A percentile compares a stretch with the other conserved stretches of the same genome.
Conservation (phyloP, 2,329 filamentous ascomycete genomes). For the Ceratocystis eucalypticola region DNA sequence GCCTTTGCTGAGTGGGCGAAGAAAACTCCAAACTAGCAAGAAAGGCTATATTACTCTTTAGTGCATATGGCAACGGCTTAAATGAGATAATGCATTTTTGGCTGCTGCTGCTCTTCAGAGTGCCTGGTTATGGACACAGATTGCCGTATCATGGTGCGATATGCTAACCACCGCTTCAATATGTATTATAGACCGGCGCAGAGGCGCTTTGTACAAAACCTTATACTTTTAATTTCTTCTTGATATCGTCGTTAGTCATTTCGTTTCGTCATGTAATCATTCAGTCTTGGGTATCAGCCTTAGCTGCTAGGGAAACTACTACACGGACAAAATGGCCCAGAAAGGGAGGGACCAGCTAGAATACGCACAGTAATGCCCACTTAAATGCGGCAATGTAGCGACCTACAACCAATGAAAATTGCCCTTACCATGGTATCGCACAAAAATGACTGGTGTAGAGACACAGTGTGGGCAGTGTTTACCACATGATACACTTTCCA, state of each 20-base stretch:
- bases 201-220: neutral
- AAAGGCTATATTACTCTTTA: conserved; percentile 5
- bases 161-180: neutral
- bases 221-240: neutral
- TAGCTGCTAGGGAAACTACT: neutral
- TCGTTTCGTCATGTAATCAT: neutral
- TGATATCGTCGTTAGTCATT: neutral
- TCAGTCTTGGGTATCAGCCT: neutral
- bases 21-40: conserved; percentile 20
- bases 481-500: conserved; percentile 8
- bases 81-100: too few relatives aligned
- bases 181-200: neutral
- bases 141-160: neutral
- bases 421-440: neutral
- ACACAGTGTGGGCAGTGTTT: neutral
- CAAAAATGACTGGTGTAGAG: neutral
- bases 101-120: neutral
- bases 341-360: neutral
- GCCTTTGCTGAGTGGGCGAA: conserved; percentile 51
- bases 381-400: neutral
- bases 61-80: neutral
- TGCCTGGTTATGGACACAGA: neutral
- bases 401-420: neutral
- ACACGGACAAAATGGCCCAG: neutral
- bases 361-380: conserved; percentile 12